Percentiles rank a stretch among this genome's conserved stretches.
These are phyloP conservation scores for Pythium dissimile DNA, from an alignment of 352 stramenopile genomes.

Conservation along the genomic window DNA sequence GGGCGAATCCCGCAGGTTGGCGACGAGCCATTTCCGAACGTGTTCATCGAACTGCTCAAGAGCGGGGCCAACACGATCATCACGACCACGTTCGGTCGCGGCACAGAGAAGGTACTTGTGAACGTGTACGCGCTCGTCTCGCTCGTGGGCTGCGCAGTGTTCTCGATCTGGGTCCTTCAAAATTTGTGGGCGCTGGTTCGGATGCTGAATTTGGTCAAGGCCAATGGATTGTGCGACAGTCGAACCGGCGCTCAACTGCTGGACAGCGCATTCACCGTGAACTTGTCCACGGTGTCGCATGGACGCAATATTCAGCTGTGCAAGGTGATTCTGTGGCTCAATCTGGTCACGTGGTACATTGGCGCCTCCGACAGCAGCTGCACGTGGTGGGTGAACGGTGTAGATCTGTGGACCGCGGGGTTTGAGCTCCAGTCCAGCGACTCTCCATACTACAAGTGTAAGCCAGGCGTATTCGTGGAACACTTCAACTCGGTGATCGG, in stretches of 20 bases:
- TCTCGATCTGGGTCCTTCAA: slow-evolving; percentile 9
- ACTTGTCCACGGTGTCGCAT: slow-evolving; percentile 14
- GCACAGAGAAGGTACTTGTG: slow-evolving; percentile 16
- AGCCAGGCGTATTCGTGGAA: slow-evolving; percentile 3
- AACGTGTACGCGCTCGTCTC: slow-evolving; percentile 22
- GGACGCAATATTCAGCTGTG: slow-evolving; percentile 20
- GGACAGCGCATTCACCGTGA: slow-evolving; percentile 6
- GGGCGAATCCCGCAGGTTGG: slow-evolving; percentile 8
- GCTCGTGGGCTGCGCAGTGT: slow-evolving; percentile 13
- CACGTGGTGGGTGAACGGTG: slow-evolving; percentile 17
- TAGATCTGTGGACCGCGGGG: slow-evolving; percentile 17
- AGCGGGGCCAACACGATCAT: slow-evolving; percentile 16
- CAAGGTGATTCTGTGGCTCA: slow-evolving; percentile 15
- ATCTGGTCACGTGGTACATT: slow-evolving; percentile 21
- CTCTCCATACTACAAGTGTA: slow-evolving; percentile 22
- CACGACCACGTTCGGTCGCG: slow-evolving; percentile 16
- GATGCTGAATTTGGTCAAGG: not conserved
- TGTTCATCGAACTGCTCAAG: slow-evolving; percentile 12
- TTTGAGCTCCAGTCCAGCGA: slow-evolving; percentile 6
- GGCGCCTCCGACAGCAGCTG: slow-evolving; percentile 19
- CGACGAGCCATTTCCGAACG: slow-evolving; percentile 15
- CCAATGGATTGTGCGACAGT: not conserved
- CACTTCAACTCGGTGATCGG: slow-evolving; percentile 2
- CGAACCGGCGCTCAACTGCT: not conserved
- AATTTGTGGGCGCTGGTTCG: not conserved